Evolutionary conservation across 306 rosid species (phyloP), one percentile per base, ranked within the genome.

Genomic region (Clitoria ternatea): DNA sequence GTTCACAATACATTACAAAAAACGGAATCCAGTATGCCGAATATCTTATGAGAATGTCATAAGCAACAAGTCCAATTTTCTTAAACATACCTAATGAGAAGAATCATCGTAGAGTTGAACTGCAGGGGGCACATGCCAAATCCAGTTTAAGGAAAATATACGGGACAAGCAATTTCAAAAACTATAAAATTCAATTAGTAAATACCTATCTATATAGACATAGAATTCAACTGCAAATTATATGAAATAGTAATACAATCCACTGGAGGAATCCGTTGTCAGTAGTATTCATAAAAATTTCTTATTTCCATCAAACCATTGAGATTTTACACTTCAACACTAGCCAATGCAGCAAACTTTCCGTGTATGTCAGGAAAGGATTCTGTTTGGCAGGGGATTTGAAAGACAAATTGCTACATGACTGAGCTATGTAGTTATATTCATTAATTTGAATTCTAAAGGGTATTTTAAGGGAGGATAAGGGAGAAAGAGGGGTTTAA

Each of bases 391-490:
- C 40, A 18, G 45, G 27, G 54, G 19, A 61, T 52, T 54, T 60
- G 48, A 37, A 56, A 23, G 48, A 40, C 57, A 61, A 20, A 63
- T 47, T 45, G 32, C 50, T 6, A 49, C 33, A 69, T 36, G 59
- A 6, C 14, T n/a, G 70, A 49, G 54, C 65, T 60, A 69, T 48
- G 24, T 69, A 61, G 33, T 50, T 53, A 37, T 62, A 35, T 61
- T 79, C 71, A 61, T 43, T 76, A 23, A 77, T 44, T 63, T 42
- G 57, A 72, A 74, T 56, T 69, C 54, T 76, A 4, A n/a, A 23
- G 42, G 39, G 50, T n/a, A 48, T 13, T 17, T 45, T 59, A 22
- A 3, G 64, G 61, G 7, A 15, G 47, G 9, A 54, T 45, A 57
- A 52, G 43, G 14, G 6, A n/a, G 37, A 57, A 40, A 26, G 66